Conservation (phyloP, 2,329 filamentous ascomycete genomes). For the Thermothelomyces thermophilus region DNA sequence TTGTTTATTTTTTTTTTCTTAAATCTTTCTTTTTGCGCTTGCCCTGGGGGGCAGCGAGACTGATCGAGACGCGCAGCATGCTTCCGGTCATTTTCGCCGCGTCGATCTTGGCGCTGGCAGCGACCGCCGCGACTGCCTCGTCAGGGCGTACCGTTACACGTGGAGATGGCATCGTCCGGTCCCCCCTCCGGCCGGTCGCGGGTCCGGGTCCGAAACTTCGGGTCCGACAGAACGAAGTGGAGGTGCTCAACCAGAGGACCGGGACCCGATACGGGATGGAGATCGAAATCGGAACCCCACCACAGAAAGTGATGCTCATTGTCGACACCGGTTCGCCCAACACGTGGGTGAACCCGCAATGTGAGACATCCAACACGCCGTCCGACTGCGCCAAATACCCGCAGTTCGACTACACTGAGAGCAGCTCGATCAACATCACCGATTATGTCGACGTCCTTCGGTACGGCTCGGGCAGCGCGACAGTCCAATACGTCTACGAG, state of each 20-base stretch:
- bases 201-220: slow-evolving; percentile 10
- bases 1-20: neutral
- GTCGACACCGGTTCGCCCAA: slow-evolving; percentile 50
- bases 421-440: slow-evolving; percentile 35
- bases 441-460: slow-evolving; percentile 31
- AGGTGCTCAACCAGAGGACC: slow-evolving; percentile 13
- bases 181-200: slow-evolving; percentile 15
- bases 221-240: slow-evolving; percentile 18
- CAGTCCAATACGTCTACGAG: slow-evolving; percentile 42
- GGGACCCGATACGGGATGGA: slow-evolving; percentile 24
- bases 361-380: slow-evolving; percentile 27
- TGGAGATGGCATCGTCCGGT: slow-evolving; percentile 20
- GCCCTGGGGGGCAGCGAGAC: neutral
- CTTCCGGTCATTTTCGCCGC: slow-evolving; percentile 13
- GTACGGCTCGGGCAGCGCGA: slow-evolving; percentile 36
- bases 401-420: slow-evolving; percentile 38
- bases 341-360: slow-evolving; percentile 50
- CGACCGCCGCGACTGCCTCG: slow-evolving; percentile 4
- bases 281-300: slow-evolving; percentile 38
- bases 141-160: slow-evolving; percentile 3
- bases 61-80: slow-evolving; percentile 7
- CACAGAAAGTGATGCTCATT: slow-evolving; percentile 42
- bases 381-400: slow-evolving; percentile 37
- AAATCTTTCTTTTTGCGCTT: neutral
- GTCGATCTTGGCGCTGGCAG: slow-evolving; percentile 8